Percentiles rank a stretch among this genome's conserved stretches.
Conservation (phyloP, 2,329 filamentous ascomycete genomes). For the Trematosphaeria pertusa region DNA sequence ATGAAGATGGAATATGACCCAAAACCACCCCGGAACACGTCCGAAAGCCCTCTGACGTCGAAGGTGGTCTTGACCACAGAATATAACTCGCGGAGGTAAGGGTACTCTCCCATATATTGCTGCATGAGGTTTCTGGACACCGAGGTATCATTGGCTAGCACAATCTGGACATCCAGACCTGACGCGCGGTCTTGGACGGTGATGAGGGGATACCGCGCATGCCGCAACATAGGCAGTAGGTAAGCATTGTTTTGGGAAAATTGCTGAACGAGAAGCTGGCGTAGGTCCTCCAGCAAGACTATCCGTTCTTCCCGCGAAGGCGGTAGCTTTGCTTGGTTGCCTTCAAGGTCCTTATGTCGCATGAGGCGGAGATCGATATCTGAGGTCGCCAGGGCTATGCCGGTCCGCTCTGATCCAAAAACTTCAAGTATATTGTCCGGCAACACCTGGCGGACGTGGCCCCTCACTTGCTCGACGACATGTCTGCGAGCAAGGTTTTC, state of each 20-base stretch:
- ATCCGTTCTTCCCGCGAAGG: conserved; percentile 20
- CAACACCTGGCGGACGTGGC: conserved; percentile 23
- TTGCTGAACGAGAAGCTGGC: conserved; percentile 5
- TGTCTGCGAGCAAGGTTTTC: conserved; percentile 51
- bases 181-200: conserved; percentile 53
- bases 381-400: conserved; percentile 60
- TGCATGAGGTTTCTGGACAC: conserved; percentile 53
- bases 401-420: conserved; percentile 62
- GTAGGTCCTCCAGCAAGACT: conserved; percentile 8
- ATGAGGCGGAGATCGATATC: conserved; percentile 60
- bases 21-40: conserved; percentile 58
- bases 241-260: conserved; percentile 15
- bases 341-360: conserved; percentile 7
- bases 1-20: conserved; percentile 63
- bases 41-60: conserved; percentile 57
- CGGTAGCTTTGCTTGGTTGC: conserved; percentile 16
- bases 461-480: conserved; percentile 41
- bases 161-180: conserved; percentile 61
- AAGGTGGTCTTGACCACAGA: conserved; percentile 58
- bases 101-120: conserved; percentile 57
- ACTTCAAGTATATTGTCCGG: conserved; percentile 46
- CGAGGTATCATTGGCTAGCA: conserved; percentile 52
- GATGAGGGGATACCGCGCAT: conserved; percentile 51
- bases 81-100: conserved; percentile 59
- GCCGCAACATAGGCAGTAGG: conserved; percentile 25